These are phyloP conservation scores for Pseudognaphalium luteoalbum DNA, from an alignment of 129 eudicot genomes.

Conservation along the genomic window DNA sequence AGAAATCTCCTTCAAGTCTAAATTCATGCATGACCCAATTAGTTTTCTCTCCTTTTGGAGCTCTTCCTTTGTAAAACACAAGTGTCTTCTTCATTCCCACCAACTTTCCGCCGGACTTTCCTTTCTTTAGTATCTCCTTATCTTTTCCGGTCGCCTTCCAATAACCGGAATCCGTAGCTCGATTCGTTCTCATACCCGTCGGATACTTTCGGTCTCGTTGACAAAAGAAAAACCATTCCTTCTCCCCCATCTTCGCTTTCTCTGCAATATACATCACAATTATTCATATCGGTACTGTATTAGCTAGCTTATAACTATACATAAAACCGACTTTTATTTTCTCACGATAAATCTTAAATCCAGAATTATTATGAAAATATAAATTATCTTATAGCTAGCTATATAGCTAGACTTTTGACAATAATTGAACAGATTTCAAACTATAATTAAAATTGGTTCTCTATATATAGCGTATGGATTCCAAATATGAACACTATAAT, in stretches of 20 bases:
- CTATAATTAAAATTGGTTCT: background rate
- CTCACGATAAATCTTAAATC: background rate
- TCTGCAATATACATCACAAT: constrained; percentile 42
- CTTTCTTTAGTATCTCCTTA: constrained; percentile 60
- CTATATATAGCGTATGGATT: background rate
- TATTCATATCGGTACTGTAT: background rate
- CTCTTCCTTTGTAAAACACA: constrained; percentile 91
- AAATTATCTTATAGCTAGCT: background rate
- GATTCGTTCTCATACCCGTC: constrained; percentile 84
- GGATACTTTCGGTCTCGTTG: constrained; percentile 85
- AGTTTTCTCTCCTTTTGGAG: constrained; percentile 81
- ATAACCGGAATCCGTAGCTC: constrained; percentile 85
- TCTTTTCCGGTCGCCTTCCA: constrained; percentile 97
- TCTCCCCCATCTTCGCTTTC: constrained; percentile 89
- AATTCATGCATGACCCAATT: constrained; percentile 96
- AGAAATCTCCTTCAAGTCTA: constrained; percentile 75
- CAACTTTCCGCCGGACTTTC: constrained; percentile 40
- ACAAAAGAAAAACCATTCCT: constrained; percentile 75
- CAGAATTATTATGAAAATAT: background rate
- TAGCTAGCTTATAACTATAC: background rate
- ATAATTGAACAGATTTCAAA: background rate
- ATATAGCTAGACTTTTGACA: constrained; percentile 3
- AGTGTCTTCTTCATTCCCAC: constrained; percentile 92
- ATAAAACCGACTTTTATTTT: background rate
- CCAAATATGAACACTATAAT: background rate